Evolutionary conservation across 2,329 filamentous ascomycete genomes (phyloP), one percentile per base, ranked within the genome.

Genomic region (Boeremia lycopersici): DNA sequence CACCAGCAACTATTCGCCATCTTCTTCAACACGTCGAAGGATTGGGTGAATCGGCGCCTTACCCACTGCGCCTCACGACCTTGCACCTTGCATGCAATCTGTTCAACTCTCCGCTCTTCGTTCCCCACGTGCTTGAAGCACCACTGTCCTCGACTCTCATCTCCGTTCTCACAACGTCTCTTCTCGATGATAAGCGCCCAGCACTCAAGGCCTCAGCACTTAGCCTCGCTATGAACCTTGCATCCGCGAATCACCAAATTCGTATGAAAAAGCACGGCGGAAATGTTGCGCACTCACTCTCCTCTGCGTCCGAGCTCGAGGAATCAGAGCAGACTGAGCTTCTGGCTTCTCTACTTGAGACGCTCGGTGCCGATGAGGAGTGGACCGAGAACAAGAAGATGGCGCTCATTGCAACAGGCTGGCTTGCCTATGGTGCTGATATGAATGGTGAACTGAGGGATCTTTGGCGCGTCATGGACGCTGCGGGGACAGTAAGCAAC

Each of bases 31-130:
- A 79, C n/a, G 75, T 91, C 39, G 86, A 84, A 60, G 72, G 77
- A 6, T 79, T 84, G 29, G 69, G 77, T 8, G 74, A 78, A 1
- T 53, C 57, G 2, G 89, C 87, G 35, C 91, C 91, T 0, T 97
- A 97, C 70, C 87, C 90, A 4, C 82, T 96, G 1, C 88, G 91
- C 12, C 85, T 97, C 2, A 90, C 96, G 13, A 89, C 91, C 0
- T 77, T 96, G 19, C 93, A 97, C 64, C 83, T 93, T 68, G 83
- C 86, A 1, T 96, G 91, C 76, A 97, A 96, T 67, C 79, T 96
- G 36, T 96, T 96, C 77, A 87, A 85, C 0, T 88, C 88, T 0
- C 83, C 85, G 0, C 79, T 96, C 0, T 96, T 89, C 66, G 80
- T 86, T 0, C 81, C 85, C 2, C 82, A 87, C 57, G 79, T 93